Conservation (phyloP, 352 stramenopile genomes). For the Globisporangium splendens region DNA sequence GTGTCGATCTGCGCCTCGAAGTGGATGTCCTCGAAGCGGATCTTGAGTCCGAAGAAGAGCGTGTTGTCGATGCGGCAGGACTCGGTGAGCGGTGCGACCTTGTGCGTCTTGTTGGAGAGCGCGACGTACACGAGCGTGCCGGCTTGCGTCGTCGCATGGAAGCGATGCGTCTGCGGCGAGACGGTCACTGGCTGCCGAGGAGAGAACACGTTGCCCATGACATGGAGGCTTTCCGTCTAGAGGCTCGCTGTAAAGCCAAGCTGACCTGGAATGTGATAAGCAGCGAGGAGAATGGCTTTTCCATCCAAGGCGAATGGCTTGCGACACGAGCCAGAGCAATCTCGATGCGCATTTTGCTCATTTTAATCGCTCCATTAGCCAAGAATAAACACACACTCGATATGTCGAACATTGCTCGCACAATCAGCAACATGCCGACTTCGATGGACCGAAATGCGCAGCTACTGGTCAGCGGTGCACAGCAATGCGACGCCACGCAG, state of each 20-base stretch:
- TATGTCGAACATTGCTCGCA: neutral
- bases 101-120: conserved; percentile 63
- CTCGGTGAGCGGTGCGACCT: conserved; percentile 49
- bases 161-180: conserved; percentile 57
- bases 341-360: neutral
- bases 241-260: too few relatives aligned
- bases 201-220: conserved; percentile 52
- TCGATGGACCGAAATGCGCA: conserved; percentile 3
- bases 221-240: neutral
- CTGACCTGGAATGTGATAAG: too few relatives aligned
- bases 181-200: conserved; percentile 52
- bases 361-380: neutral
- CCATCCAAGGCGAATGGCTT: neutral
- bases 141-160: conserved; percentile 58
- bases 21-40: conserved; percentile 61
- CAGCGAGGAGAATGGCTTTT: too few relatives aligned
- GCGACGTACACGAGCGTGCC: conserved; percentile 71
- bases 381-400: neutral
- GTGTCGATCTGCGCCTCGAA: conserved; percentile 66
- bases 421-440: neutral
- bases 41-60: conserved; percentile 66
- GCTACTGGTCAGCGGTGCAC: conserved; percentile 51
- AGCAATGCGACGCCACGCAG: conserved; percentile 73
- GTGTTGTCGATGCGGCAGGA: conserved; percentile 50
- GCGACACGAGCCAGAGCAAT: too few relatives aligned